Percentiles rank a stretch among this genome's conserved stretches.
These are phyloP conservation scores for Primulina eburnea DNA, from an alignment of 257 asterid species.

Conservation along the genomic window DNA sequence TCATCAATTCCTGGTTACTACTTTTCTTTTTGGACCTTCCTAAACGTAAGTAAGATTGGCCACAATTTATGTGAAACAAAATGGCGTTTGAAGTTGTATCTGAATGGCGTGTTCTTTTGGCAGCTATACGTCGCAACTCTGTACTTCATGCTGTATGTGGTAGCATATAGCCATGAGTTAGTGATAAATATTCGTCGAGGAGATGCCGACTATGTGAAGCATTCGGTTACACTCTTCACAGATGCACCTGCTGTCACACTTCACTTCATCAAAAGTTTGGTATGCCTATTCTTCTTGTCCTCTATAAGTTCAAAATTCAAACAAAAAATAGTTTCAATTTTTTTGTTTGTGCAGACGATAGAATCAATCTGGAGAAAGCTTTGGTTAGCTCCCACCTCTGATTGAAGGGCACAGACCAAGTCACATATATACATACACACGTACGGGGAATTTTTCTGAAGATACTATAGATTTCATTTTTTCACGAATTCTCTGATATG, in stretches of 20 bases:
- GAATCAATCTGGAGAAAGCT: neutral
- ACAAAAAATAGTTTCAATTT: too few relatives aligned
- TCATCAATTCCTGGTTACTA: conserved; percentile 9
- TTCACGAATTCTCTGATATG: too few relatives aligned
- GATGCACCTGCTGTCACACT: conserved; percentile 4
- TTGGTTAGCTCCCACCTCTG: neutral
- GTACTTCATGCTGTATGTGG: conserved; percentile 18
- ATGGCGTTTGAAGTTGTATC: neutral
- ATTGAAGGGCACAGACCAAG: neutral
- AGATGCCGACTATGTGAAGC: conserved; percentile 19
- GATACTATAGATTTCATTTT: too few relatives aligned
- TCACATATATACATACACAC: neutral
- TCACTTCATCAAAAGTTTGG: neutral
- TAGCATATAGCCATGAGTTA: conserved; percentile 21
- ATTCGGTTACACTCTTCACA: conserved; percentile 12
- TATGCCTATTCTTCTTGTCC: neutral
- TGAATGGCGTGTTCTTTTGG: neutral
- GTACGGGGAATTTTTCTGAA: neutral
- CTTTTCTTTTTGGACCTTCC: neutral
- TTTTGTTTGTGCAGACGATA: neutral
- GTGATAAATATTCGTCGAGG: conserved; percentile 13
- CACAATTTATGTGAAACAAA: neutral
- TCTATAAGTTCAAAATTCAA: neutral
- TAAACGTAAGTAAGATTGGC: neutral
- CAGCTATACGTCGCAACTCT: neutral